These are phyloP conservation scores for Mycena vulgaris DNA, from an alignment of 768 basidiomycete genomes.

Conservation along the genomic window DNA sequence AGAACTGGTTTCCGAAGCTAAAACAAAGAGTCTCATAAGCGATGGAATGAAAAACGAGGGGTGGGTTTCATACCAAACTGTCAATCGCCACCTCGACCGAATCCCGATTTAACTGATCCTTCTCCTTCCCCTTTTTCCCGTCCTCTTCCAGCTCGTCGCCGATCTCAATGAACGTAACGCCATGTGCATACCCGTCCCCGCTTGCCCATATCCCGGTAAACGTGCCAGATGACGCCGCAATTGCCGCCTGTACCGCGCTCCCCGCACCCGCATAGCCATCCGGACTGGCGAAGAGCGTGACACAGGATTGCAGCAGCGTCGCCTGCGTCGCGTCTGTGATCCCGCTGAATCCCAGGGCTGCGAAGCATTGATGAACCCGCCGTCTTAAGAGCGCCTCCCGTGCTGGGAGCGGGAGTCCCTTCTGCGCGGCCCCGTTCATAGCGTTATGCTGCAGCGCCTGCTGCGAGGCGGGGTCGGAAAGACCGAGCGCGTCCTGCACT, in stretches of 20 bases:
- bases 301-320: constrained; percentile 84
- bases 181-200: constrained; percentile 92
- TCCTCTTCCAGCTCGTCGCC: constrained; percentile 58
- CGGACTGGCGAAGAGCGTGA: constrained; percentile 87
- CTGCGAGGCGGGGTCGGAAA: constrained; percentile 30
- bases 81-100: constrained; percentile 87
- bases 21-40: constrained; percentile 10
- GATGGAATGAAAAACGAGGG: background rate
- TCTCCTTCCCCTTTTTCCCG: constrained; percentile 54
- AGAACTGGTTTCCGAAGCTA: constrained; percentile 86
- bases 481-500: constrained; percentile 74
- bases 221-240: constrained; percentile 86
- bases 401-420: constrained; percentile 75
- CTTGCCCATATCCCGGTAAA: constrained; percentile 91
- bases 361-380: constrained; percentile 92
- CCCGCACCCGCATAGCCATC: constrained; percentile 85
- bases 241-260: constrained; percentile 87
- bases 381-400: constrained; percentile 88
- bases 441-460: constrained; percentile 23
- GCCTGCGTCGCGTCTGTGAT: constrained; percentile 89
- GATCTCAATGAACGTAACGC: constrained; percentile 81
- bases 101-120: constrained; percentile 80
- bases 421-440: constrained; percentile 43
- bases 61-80: constrained; percentile 66
- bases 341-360: constrained; percentile 81